A percentile compares a stretch with the other conserved stretches of the same genome.
Evolutionary conservation across 345 rosid genomes (phyloP).

Genomic region (Angophora floribunda): DNA sequence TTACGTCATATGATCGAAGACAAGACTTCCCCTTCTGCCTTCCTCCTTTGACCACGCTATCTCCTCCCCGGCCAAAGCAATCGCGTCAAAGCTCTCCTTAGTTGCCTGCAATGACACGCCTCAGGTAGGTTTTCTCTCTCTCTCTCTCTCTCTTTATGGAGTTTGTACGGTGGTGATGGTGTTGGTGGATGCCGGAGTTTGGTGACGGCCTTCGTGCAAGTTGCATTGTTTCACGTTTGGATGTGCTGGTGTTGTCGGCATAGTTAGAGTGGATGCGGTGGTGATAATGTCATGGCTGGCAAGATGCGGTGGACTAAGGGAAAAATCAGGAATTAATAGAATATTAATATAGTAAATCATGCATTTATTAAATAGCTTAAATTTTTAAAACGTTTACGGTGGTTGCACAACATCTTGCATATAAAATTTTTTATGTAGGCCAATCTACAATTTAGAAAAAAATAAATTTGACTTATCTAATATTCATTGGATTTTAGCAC

Average conservation of each 20-base stretch:
- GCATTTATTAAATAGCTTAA: too few relatives aligned
- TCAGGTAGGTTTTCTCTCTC: not conserved
- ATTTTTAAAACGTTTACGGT: too few relatives aligned
- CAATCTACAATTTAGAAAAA: too few relatives aligned
- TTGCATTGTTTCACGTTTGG: not conserved
- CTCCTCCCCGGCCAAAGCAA: not conserved
- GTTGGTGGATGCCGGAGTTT: not conserved
- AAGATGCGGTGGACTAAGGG: not conserved
- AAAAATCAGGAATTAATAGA: not conserved
- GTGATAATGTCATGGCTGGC: not conserved
- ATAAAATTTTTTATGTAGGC: too few relatives aligned
- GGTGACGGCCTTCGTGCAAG: not conserved
- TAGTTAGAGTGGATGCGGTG: not conserved
- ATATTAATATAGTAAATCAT: too few relatives aligned
- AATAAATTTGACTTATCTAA: too few relatives aligned
- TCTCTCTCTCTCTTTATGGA: not conserved
- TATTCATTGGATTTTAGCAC: too few relatives aligned
- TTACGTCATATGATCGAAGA: not conserved
- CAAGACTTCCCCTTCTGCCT: not conserved
- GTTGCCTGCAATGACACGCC: not conserved
- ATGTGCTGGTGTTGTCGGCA: not conserved
- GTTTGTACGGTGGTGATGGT: not conserved
- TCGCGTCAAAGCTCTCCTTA: not conserved
- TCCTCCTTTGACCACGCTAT: not conserved
- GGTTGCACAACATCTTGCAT: too few relatives aligned